phyloP scores from a whole-genome alignment of 2,329 filamentous ascomycete species.

The Ophiostoma triangulosporum region DNA sequence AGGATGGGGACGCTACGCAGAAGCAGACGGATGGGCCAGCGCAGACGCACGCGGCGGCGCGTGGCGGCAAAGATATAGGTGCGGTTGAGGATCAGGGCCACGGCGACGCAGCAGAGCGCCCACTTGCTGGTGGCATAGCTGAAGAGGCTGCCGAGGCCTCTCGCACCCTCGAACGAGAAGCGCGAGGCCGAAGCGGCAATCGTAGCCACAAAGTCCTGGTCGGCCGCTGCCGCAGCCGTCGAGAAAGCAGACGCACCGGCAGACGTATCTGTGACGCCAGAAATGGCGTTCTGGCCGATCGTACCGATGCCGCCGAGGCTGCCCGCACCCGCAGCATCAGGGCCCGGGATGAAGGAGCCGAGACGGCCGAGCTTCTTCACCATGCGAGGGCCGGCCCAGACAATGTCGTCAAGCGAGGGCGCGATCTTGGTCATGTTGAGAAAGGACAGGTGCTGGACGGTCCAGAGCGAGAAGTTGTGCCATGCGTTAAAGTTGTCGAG shows the following conservation, averaged over 20 bases:
- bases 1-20: constrained; percentile 60
- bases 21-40: constrained; percentile 56
- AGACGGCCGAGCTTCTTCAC: constrained; percentile 53
- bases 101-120: constrained; percentile 76
- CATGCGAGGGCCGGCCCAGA: constrained; percentile 56
- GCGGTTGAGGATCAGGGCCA: constrained; percentile 78
- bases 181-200: constrained; percentile 26
- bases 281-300: constrained; percentile 41
- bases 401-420: constrained; percentile 54
- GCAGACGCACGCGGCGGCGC: constrained; percentile 61
- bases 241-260: constrained; percentile 24
- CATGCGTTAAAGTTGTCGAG: constrained; percentile 32
- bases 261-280: constrained; percentile 41
- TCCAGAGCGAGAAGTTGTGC: constrained; percentile 44
- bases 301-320: constrained; percentile 23
- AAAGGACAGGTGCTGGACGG: constrained; percentile 27
- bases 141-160: constrained; percentile 74
- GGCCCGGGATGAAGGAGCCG: constrained; percentile 46
- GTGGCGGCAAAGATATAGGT: constrained; percentile 90
- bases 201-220: constrained; percentile 24
- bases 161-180: constrained; percentile 44
- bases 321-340: constrained; percentile 42
- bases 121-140: constrained; percentile 84
- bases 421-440: constrained; percentile 39
- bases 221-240: constrained; percentile 31